Conservation (phyloP, 148 eudicot species). For the Bassia scoparia region DNA sequence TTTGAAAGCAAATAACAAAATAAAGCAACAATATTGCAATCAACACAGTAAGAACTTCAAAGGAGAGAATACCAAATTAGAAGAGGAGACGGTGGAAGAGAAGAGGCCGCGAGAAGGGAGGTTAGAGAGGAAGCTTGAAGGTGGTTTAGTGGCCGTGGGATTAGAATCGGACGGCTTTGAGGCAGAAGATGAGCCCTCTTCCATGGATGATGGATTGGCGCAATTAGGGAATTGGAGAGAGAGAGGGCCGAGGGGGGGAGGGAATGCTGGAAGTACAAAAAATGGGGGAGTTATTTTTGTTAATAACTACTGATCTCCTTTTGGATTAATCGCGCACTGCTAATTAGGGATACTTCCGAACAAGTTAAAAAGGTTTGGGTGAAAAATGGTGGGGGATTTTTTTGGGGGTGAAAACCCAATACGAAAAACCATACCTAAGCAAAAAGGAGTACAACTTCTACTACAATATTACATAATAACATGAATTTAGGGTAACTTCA, state of each 20-base stretch:
- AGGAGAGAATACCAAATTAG: slow-evolving; percentile 50
- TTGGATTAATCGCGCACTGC: no score
- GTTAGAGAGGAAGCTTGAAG: slow-evolving; percentile 49
- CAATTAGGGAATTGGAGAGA: not conserved
- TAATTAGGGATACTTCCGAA: no score
- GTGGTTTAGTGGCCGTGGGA: slow-evolving; percentile 28
- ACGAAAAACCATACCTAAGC: no score
- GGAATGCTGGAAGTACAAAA: not conserved
- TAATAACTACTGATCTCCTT: no score
- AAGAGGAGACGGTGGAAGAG: slow-evolving; percentile 58
- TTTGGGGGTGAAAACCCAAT: no score
- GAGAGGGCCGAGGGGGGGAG: not conserved
- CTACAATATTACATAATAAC: no score
- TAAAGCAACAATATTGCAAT: not conserved
- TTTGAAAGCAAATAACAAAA: not conserved
- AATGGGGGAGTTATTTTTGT: no score
- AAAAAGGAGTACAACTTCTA: no score
- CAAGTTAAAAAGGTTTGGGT: no score
- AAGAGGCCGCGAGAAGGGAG: slow-evolving; percentile 87
- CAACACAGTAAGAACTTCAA: not conserved
- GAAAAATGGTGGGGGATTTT: no score
- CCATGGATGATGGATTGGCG: slow-evolving; percentile 25
- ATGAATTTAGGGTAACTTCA: no score
- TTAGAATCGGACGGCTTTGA: slow-evolving; percentile 23
- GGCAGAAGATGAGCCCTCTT: slow-evolving; percentile 31